Conservation (phyloP, 345 rosid genomes). For the Gossypium thurberi region DNA sequence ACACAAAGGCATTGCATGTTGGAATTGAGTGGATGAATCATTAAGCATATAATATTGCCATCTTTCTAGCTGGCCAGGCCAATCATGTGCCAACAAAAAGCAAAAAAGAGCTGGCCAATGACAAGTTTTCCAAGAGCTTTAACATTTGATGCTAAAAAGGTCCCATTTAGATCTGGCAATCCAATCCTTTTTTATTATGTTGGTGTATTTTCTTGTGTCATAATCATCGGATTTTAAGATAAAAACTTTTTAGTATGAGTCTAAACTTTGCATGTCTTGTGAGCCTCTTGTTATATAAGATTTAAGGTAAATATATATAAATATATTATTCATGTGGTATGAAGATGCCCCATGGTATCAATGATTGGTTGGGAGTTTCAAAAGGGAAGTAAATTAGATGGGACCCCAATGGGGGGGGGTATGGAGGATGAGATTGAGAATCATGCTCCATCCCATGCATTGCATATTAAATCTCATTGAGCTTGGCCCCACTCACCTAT, state of each 20-base stretch:
- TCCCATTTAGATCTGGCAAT: slow-evolving; percentile 12
- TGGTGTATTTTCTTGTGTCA: neutral
- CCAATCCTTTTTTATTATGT: neutral
- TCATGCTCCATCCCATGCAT: neutral
- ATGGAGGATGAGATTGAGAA: neutral
- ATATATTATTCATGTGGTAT: neutral
- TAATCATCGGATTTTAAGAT: neutral
- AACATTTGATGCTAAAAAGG: neutral
- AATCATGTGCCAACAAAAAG: slow-evolving; percentile 5
- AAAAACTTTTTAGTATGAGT: neutral
- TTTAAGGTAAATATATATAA: neutral
- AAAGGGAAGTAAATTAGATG: slow-evolving; percentile 7
- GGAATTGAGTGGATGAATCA: slow-evolving; percentile 2
- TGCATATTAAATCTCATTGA: neutral
- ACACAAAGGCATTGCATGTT: neutral
- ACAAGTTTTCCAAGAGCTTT: neutral
- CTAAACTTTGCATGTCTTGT: neutral
- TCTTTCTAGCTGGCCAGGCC: slow-evolving; percentile 19
- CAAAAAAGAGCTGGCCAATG: neutral
- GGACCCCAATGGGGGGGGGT: neutral
- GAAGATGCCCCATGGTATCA: neutral
- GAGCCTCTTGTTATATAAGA: neutral
- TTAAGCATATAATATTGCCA: neutral
- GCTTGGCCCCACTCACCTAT: neutral
- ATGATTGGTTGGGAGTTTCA: neutral